Conservation (phyloP, 73 alveolate genomes). For the Paramecium pentaurelia region DNA sequence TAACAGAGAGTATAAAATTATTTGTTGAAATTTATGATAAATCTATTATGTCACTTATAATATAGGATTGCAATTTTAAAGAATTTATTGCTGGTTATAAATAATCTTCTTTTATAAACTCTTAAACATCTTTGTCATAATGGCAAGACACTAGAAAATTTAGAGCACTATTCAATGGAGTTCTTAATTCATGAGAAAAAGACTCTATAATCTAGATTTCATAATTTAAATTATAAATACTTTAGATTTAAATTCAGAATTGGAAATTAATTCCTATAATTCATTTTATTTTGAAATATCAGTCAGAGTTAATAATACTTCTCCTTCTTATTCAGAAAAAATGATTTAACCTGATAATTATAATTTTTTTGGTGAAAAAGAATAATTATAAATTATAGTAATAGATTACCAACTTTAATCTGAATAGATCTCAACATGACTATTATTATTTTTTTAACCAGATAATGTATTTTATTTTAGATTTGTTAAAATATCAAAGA, state of each 20-base stretch:
- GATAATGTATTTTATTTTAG: neutral
- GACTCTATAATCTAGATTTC: neutral
- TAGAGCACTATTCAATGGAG: constrained; percentile 24
- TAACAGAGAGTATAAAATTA: neutral
- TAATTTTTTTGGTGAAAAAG: neutral
- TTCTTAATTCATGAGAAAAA: constrained; percentile 11
- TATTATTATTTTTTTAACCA: neutral
- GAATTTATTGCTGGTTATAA: neutral
- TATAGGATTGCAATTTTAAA: neutral
- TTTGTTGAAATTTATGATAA: neutral
- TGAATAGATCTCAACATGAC: neutral
- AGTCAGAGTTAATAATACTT: neutral
- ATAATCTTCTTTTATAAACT: neutral
- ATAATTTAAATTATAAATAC: neutral
- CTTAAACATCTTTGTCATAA: neutral
- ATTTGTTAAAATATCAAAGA: neutral
- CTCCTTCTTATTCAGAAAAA: neutral
- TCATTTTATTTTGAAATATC: constrained; percentile 13
- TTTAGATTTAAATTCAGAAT: constrained; percentile 28
- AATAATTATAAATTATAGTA: neutral
- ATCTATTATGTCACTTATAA: neutral
- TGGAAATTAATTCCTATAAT: neutral
- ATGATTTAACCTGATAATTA: neutral
- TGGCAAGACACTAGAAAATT: neutral
- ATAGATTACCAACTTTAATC: neutral